Evolutionary conservation across 2,329 filamentous ascomycete species (phyloP).

Genomic region (Botryotinia narcissicola): DNA sequence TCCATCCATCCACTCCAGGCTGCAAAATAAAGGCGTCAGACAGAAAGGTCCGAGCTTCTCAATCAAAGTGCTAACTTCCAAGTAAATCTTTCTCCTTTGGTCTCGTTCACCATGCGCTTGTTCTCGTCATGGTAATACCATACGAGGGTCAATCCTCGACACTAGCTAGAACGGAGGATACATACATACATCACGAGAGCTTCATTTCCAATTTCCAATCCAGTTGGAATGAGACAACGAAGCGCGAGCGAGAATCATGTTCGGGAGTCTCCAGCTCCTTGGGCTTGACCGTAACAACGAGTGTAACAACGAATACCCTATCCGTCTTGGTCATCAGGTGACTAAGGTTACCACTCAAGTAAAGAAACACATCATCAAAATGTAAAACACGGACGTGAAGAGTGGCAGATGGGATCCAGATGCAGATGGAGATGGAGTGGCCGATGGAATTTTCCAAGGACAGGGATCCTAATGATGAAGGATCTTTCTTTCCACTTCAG

Average conservation of each 20-base stretch:
- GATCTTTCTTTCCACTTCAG: not conserved
- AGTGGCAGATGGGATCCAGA: not conserved
- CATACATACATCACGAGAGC: conserved; percentile 1
- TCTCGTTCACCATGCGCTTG: not conserved
- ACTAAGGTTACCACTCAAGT: not conserved
- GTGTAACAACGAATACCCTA: not conserved
- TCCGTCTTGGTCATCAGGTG: conserved; percentile 1
- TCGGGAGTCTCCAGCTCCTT: not conserved
- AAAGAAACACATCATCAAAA: conserved; percentile 13
- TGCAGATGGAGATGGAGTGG: not conserved
- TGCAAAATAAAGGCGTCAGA: not conserved
- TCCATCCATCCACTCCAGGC: conserved; percentile 7
- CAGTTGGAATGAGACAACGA: not conserved
- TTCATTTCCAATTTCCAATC: not conserved
- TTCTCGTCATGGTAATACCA: conserved; percentile 2
- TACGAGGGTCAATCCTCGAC: not conserved
- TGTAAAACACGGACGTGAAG: conserved; percentile 9
- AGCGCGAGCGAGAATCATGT: not conserved
- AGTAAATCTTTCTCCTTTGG: not conserved
- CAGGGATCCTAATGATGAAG: not conserved
- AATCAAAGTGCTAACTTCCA: too few relatives aligned
- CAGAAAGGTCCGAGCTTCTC: not conserved
- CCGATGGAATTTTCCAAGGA: not conserved
- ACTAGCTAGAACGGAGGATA: not conserved
- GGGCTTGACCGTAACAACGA: conserved; percentile 11